Percentiles rank a stretch among this genome's conserved stretches.
Evolutionary conservation across 257 asterid species (phyloP).

Genomic region (Solanum neorickii): DNA sequence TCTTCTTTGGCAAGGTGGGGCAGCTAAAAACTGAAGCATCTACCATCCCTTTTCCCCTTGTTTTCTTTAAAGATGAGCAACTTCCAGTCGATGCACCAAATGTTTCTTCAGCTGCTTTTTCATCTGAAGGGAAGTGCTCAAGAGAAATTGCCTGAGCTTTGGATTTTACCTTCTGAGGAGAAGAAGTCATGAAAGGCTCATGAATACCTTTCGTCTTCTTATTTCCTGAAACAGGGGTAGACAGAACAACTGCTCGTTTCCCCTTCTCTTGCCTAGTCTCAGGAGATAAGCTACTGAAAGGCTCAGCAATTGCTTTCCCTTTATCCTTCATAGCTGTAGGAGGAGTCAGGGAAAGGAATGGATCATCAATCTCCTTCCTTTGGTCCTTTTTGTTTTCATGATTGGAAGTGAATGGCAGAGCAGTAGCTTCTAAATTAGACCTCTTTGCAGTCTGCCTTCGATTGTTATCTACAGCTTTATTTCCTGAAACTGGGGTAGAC

Average conservation of each 20-base stretch:
- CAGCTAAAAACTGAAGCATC: constrained; percentile 39
- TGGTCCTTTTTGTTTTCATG: constrained; percentile 9
- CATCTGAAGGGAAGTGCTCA: not conserved
- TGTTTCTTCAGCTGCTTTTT: not conserved
- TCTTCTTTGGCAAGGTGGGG: constrained; percentile 36
- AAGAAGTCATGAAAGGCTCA: not conserved
- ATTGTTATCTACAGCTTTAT: constrained; percentile 5
- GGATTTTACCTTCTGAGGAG: not conserved
- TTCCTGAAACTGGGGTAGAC: not conserved
- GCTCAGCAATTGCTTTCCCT: constrained; percentile 18
- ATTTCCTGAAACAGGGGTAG: not conserved
- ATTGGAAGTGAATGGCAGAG: not conserved
- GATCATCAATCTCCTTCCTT: constrained; percentile 14
- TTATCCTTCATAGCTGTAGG: constrained; percentile 18
- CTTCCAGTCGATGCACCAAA: not conserved
- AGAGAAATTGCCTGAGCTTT: not conserved
- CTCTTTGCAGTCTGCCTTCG: constrained; percentile 7
- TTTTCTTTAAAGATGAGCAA: constrained; percentile 10
- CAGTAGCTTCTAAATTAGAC: constrained; percentile 2
- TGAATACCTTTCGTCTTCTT: not conserved
- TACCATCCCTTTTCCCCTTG: constrained; percentile 15
- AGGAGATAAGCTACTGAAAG: constrained; percentile 6
- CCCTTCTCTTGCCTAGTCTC: constrained; percentile 12
- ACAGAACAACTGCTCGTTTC: constrained; percentile 6
- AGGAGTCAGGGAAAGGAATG: constrained; percentile 11